phyloP scores from a whole-genome alignment of 1,139 yeast genomes.

The Scheffersomyces illinoinensis region DNA sequence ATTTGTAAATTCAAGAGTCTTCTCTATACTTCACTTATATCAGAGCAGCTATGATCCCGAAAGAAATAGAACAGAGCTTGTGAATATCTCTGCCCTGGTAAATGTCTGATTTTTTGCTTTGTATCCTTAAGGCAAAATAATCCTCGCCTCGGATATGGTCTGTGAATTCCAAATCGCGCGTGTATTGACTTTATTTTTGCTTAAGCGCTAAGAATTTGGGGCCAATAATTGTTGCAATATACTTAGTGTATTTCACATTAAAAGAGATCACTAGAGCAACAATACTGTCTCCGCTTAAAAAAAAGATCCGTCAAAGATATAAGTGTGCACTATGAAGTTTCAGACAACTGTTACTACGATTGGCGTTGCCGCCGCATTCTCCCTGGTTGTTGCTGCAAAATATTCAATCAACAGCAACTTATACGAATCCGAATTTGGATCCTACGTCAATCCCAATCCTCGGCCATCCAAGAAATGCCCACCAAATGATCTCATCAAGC shows the following conservation, averaged over 20 bases:
- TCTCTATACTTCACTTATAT: background rate
- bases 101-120: too few species aligned
- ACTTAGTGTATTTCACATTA: background rate
- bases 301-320: background rate
- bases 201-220: background rate
- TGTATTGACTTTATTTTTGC: too few species aligned
- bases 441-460: slow-evolving; percentile 50
- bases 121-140: too few species aligned
- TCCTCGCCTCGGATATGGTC: too few species aligned
- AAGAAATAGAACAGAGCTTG: too few species aligned
- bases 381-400: background rate
- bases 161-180: background rate
- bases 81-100: too few species aligned
- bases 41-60: background rate
- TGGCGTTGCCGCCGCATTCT: background rate
- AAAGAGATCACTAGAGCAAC: background rate
- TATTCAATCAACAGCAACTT: background rate
- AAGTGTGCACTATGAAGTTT: background rate
- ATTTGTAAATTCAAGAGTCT: background rate
- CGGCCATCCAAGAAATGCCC: slow-evolving; percentile 37
- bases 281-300: background rate
- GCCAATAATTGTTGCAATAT: background rate
- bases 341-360: background rate
- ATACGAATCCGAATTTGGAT: slow-evolving; percentile 35
- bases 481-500: slow-evolving; percentile 42